phyloP scores from a whole-genome alignment of 306 rosid species.

The Vigna trinervia region DNA sequence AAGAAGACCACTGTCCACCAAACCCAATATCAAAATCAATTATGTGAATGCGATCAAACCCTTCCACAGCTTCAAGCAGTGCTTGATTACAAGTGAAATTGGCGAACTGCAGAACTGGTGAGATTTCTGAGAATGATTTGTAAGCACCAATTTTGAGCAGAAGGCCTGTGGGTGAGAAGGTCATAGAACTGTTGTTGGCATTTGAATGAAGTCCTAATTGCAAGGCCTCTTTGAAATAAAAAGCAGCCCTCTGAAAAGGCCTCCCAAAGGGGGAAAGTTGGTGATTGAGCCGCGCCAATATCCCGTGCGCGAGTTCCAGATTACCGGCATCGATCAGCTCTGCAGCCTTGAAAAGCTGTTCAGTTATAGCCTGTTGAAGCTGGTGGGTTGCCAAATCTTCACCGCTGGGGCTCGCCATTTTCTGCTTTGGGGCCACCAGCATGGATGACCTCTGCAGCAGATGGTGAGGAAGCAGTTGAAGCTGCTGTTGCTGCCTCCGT shows the following conservation, averaged over 20 bases:
- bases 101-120: slow-evolving; percentile 88
- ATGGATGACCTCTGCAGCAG: slow-evolving; percentile 56
- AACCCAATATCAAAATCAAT: slow-evolving; percentile 89
- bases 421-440: slow-evolving; percentile 58
- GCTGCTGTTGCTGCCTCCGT: slow-evolving; percentile 56
- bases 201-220: slow-evolving; percentile 60
- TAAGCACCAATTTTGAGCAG: slow-evolving; percentile 85
- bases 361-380: slow-evolving; percentile 72
- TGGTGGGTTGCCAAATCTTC: slow-evolving; percentile 68
- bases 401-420: slow-evolving; percentile 52
- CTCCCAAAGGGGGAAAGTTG: slow-evolving; percentile 89
- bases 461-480: slow-evolving; percentile 56
- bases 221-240: slow-evolving; percentile 87
- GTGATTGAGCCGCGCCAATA: slow-evolving; percentile 99
- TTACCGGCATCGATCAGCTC: slow-evolving; percentile 87
- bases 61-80: slow-evolving; percentile 78
- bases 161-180: slow-evolving; percentile 66
- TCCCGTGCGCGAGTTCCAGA: slow-evolving; percentile 95
- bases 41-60: slow-evolving; percentile 68
- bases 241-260: slow-evolving; percentile 98
- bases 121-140: slow-evolving; percentile 85
- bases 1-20: slow-evolving; percentile 93
- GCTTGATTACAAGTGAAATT: slow-evolving; percentile 92
- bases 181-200: slow-evolving; percentile 42
- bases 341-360: slow-evolving; percentile 79